Percentiles rank a stretch among this genome's conserved stretches.
These are phyloP conservation scores for Magnolia changhungtana DNA, from an alignment of 164 flowering plant species.

Conservation along the genomic window DNA sequence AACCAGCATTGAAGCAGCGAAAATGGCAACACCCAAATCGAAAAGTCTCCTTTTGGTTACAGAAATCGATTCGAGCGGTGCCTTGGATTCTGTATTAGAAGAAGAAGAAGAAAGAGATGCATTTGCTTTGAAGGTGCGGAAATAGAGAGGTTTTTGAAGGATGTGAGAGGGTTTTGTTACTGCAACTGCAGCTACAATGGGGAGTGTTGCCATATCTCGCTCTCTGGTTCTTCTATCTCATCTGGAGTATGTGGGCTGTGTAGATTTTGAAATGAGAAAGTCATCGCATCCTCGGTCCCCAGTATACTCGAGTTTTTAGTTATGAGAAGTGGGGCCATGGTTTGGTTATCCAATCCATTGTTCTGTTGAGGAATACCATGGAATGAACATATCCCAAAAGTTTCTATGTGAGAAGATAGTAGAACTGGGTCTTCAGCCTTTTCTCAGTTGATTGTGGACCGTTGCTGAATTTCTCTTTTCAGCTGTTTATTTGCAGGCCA, in stretches of 20 bases:
- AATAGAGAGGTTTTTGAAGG: constrained; percentile 6
- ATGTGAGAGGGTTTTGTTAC: constrained; percentile 21
- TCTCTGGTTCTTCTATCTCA: constrained; percentile 10
- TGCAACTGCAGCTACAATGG: constrained; percentile 21
- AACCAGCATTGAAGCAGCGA: constrained; percentile 54
- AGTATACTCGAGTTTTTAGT: not conserved
- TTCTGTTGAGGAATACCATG: too few relatives aligned
- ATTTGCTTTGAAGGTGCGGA: constrained; percentile 10
- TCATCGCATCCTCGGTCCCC: not conserved
- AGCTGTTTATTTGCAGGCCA: too few relatives aligned
- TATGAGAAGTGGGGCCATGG: not conserved
- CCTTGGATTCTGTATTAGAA: constrained; percentile 10
- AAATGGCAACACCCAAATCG: constrained; percentile 48
- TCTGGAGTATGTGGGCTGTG: constrained; percentile 22
- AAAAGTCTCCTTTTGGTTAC: constrained; percentile 27
- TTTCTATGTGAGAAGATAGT: not conserved
- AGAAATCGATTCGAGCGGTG: constrained; percentile 13
- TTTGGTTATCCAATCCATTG: not conserved
- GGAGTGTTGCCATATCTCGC: constrained; percentile 29
- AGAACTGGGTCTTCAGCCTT: too few relatives aligned
- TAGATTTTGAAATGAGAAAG: not conserved
- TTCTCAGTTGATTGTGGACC: too few relatives aligned
- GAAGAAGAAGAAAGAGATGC: constrained; percentile 13
- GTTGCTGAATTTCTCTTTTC: too few relatives aligned
- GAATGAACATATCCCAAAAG: not conserved